Evolutionary conservation across 2,329 filamentous ascomycete genomes (phyloP).

Genomic region (Exophiala dermatitidis): DNA sequence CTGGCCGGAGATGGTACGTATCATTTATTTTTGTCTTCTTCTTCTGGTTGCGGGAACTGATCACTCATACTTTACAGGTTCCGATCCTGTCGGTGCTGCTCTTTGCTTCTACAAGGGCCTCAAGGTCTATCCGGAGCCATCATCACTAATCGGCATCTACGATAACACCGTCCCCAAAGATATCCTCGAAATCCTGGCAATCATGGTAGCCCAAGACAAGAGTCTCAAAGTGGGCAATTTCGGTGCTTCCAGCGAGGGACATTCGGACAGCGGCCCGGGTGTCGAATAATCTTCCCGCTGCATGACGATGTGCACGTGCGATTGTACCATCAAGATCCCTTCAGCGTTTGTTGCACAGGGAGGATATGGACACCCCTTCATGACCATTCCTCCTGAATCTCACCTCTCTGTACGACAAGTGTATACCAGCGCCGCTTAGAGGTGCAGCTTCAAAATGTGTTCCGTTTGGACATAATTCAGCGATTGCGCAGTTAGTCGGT

Average conservation of each 20-base stretch:
- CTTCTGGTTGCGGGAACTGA: neutral
- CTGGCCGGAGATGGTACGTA: slow-evolving; percentile 71
- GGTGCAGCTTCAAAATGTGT: slow-evolving; percentile 9
- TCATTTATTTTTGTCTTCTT: neutral
- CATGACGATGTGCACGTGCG: neutral
- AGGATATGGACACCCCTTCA: neutral
- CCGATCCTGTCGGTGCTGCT: slow-evolving; percentile 64
- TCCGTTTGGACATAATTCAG: slow-evolving; percentile 19
- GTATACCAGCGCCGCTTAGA: slow-evolving; percentile 19
- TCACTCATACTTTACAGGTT: slow-evolving; percentile 30
- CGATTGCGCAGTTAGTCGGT: slow-evolving; percentile 2
- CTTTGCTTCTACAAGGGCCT: slow-evolving; percentile 96
- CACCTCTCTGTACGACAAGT: slow-evolving; percentile 24
- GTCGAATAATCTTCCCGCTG: slow-evolving; percentile 20
- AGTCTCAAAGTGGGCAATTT: slow-evolving; percentile 53
- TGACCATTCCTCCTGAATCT: slow-evolving; percentile 13
- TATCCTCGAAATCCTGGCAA: slow-evolving; percentile 88
- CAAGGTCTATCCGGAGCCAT: slow-evolving; percentile 93
- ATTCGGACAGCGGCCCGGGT: slow-evolving; percentile 24
- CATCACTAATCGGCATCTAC: slow-evolving; percentile 91
- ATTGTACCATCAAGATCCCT: slow-evolving; percentile 15
- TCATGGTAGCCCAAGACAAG: slow-evolving; percentile 94
- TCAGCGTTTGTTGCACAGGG: slow-evolving; percentile 1
- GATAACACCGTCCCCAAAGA: slow-evolving; percentile 98
- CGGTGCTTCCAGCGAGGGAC: slow-evolving; percentile 22